Conservation (phyloP, 1,284 basidiomycete genomes). For the Athelia psychrophila region DNA sequence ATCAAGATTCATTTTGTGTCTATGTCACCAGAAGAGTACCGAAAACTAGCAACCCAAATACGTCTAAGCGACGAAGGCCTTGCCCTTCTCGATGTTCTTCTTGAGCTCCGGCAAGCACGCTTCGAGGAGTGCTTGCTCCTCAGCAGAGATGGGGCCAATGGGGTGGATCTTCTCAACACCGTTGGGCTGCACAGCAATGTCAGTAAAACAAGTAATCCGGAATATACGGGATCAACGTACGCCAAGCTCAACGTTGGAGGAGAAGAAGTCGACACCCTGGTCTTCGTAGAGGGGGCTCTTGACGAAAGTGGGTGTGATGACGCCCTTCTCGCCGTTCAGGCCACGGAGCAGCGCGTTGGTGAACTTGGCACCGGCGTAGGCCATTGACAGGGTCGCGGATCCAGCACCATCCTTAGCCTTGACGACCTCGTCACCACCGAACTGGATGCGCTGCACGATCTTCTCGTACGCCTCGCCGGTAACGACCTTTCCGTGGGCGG, state of each 20-base stretch:
- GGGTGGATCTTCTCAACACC: conserved; percentile 91
- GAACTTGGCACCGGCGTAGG: conserved; percentile 92
- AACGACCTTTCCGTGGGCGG: conserved; percentile 57
- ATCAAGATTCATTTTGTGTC: neutral
- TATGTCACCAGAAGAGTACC: neutral
- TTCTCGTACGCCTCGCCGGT: conserved; percentile 66
- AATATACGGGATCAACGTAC: conserved; percentile 44
- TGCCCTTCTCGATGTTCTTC: conserved; percentile 97
- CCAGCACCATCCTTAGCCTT: conserved; percentile 90
- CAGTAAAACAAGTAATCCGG: conserved; percentile 7
- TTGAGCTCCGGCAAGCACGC: conserved; percentile 90
- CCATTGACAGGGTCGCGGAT: conserved; percentile 91
- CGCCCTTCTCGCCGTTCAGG: conserved; percentile 83
- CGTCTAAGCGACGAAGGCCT: conserved; percentile 64
- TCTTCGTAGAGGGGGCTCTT: conserved; percentile 82
- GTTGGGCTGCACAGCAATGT: conserved; percentile 48
- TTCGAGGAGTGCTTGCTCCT: conserved; percentile 85
- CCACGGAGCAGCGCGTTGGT: conserved; percentile 81
- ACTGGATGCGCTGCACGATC: conserved; percentile 87
- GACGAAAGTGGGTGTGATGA: conserved; percentile 85
- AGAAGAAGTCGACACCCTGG: conserved; percentile 89
- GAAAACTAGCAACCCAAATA: conserved; percentile 6
- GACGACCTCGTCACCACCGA: conserved; percentile 91
- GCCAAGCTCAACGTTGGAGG: conserved; percentile 87
- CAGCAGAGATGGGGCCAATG: conserved; percentile 70